These are phyloP conservation scores for Sordariomycetes sp. DNA, from an alignment of 2,329 filamentous ascomycete genomes.

Conservation along the genomic window DNA sequence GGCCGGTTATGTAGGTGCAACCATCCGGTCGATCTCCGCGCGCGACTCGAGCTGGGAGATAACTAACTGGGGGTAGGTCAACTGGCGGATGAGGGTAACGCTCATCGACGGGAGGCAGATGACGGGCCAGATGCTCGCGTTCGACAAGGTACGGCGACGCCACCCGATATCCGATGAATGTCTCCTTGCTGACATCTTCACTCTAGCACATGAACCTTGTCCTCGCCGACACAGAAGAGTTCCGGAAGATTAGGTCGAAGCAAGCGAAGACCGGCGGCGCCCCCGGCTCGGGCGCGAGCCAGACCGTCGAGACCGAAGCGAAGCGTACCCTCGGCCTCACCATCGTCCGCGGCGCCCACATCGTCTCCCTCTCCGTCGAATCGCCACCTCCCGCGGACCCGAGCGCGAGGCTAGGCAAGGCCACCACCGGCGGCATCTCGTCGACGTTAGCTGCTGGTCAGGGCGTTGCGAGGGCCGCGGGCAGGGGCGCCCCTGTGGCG, in stretches of 20 bases:
- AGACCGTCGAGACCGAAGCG: slow-evolving; percentile 80
- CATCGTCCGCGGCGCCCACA: slow-evolving; percentile 87
- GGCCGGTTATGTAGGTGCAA: slow-evolving; percentile 53
- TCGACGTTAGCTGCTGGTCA: slow-evolving; percentile 69
- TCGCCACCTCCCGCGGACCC: slow-evolving; percentile 92
- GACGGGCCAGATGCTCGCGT: slow-evolving; percentile 95
- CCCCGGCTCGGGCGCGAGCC: slow-evolving; percentile 47
- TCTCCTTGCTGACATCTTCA: slow-evolving; percentile 1
- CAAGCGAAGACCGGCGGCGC: slow-evolving; percentile 56
- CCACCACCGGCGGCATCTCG: slow-evolving; percentile 52
- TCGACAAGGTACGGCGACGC: slow-evolving; percentile 66
- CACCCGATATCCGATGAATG: not conserved
- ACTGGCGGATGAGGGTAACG: slow-evolving; percentile 97
- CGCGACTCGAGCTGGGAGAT: not conserved
- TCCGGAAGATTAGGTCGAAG: slow-evolving; percentile 80
- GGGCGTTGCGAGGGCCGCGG: slow-evolving; percentile 82
- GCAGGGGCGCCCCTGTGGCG: slow-evolving; percentile 58
- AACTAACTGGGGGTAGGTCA: slow-evolving; percentile 53
- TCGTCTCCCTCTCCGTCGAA: slow-evolving; percentile 90
- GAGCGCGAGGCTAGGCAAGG: slow-evolving; percentile 73
- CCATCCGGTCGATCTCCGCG: not conserved
- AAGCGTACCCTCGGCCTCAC: slow-evolving; percentile 93
- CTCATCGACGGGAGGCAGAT: slow-evolving; percentile 92
- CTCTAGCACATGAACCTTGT: slow-evolving; percentile 95
- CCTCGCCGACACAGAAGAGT: slow-evolving; percentile 96